Evolutionary conservation across 768 basidiomycete genomes (phyloP).

Genomic region (Podaxis sp.): DNA sequence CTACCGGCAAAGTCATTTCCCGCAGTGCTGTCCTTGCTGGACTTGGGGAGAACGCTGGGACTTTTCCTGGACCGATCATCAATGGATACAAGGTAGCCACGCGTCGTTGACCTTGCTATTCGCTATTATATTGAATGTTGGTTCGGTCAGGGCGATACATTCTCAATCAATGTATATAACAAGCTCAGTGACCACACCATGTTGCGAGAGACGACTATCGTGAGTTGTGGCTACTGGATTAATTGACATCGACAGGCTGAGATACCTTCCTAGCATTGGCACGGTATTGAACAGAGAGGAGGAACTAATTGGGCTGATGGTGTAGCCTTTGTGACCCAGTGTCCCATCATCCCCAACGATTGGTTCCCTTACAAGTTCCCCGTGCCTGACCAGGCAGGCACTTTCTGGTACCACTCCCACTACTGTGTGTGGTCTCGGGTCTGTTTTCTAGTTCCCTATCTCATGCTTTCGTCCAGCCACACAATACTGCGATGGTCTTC

Average conservation of each 20-base stretch:
- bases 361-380: constrained; percentile 36
- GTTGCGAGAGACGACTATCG: constrained; percentile 44
- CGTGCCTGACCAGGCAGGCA: constrained; percentile 32
- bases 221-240: constrained; percentile 19
- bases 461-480: constrained; percentile 19
- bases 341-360: constrained; percentile 34
- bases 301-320: constrained; percentile 37
- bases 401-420: constrained; percentile 40
- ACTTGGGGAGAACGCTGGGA: not conserved
- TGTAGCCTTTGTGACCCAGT: constrained; percentile 32
- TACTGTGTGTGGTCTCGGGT: constrained; percentile 7
- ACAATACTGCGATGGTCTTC: constrained; percentile 48
- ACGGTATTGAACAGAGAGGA: constrained; percentile 31
- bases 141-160: constrained; percentile 27
- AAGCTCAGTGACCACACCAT: constrained; percentile 40
- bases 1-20: not conserved
- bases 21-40: constrained; percentile 10
- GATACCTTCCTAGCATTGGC: constrained; percentile 36
- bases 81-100: constrained; percentile 20
- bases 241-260: not conserved
- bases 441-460: not conserved
- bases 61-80: constrained; percentile 23
- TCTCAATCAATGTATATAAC: constrained; percentile 43
- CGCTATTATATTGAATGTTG: not conserved
- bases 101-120: no score